Conservation (phyloP, 257 asterid species). For the Solanum pinnatisectum region DNA sequence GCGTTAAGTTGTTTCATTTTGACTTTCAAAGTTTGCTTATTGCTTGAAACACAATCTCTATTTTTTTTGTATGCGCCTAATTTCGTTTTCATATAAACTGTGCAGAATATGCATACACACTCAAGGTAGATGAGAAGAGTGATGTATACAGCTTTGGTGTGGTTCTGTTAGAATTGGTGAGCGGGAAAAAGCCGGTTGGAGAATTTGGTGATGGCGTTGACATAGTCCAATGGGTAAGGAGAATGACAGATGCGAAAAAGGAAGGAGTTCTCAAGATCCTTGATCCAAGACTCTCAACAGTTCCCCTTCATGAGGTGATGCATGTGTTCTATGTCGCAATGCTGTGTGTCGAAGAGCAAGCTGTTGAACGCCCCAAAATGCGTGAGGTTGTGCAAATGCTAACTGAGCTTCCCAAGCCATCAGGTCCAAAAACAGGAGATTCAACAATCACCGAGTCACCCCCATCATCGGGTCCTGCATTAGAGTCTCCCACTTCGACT, state of each 20-base stretch:
- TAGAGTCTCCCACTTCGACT: slow-evolving; percentile 29
- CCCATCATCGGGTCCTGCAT: slow-evolving; percentile 18
- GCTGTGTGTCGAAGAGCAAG: slow-evolving; percentile 7
- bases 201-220: slow-evolving; percentile 23
- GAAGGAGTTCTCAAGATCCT: slow-evolving; percentile 1
- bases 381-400: slow-evolving; percentile 14
- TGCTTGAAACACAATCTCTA: neutral
- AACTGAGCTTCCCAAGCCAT: slow-evolving; percentile 39
- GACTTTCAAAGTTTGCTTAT: neutral
- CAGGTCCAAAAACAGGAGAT: slow-evolving; percentile 29
- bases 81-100: neutral
- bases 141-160: slow-evolving; percentile 23
- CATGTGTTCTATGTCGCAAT: slow-evolving; percentile 13
- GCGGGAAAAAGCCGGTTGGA: slow-evolving; percentile 14
- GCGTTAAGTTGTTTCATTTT: neutral
- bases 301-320: slow-evolving; percentile 11
- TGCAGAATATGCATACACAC: slow-evolving; percentile 21
- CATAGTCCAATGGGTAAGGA: slow-evolving; percentile 11
- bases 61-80: neutral
- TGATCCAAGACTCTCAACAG: slow-evolving; percentile 2
- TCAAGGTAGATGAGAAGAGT: slow-evolving; percentile 22
- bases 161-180: slow-evolving; percentile 14
- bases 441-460: slow-evolving; percentile 22
- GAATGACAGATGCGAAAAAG: neutral
- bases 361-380: slow-evolving; percentile 13